Conservation (phyloP, 805 yeast genomes). For the Teunomyces barrocoloradensis region DNA sequence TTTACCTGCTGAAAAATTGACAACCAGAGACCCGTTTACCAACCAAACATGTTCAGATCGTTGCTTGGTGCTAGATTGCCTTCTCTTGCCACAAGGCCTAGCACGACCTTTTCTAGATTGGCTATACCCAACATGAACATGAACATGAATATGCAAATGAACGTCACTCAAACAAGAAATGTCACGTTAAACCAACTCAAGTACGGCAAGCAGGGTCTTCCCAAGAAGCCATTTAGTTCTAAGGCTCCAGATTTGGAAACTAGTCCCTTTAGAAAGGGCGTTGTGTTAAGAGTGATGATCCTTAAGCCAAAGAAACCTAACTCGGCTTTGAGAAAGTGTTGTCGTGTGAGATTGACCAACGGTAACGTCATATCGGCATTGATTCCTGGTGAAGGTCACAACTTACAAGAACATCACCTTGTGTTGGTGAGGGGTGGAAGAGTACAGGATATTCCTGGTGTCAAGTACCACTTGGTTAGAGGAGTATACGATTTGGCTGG, state of each 20-base stretch:
- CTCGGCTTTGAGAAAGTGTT: conserved; percentile 96
- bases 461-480: conserved; percentile 88
- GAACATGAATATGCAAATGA: conserved; percentile 2
- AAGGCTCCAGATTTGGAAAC: conserved; percentile 79
- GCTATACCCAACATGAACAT: conserved; percentile 3
- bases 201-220: conserved; percentile 54
- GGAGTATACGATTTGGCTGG: conserved; percentile 93
- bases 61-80: conserved; percentile 10
- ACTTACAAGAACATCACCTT: conserved; percentile 95
- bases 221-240: conserved; percentile 48
- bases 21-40: not conserved
- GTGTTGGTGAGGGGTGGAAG: conserved; percentile 98
- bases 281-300: conserved; percentile 89
- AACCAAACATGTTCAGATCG: conserved; percentile 18
- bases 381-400: conserved; percentile 98
- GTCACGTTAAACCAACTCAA: conserved; percentile 79
- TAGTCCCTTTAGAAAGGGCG: conserved; percentile 92
- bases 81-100: conserved; percentile 1
- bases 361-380: conserved; percentile 89
- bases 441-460: conserved; percentile 98
- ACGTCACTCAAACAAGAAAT: conserved; percentile 40
- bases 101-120: not conserved
- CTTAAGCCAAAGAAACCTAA: conserved; percentile 97
- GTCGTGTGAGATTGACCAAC: conserved; percentile 88
- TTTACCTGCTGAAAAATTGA: not conserved